These are phyloP conservation scores for Diphasiastrum complanatum DNA, from an alignment of 83 land plant genomes.

Conservation along the genomic window DNA sequence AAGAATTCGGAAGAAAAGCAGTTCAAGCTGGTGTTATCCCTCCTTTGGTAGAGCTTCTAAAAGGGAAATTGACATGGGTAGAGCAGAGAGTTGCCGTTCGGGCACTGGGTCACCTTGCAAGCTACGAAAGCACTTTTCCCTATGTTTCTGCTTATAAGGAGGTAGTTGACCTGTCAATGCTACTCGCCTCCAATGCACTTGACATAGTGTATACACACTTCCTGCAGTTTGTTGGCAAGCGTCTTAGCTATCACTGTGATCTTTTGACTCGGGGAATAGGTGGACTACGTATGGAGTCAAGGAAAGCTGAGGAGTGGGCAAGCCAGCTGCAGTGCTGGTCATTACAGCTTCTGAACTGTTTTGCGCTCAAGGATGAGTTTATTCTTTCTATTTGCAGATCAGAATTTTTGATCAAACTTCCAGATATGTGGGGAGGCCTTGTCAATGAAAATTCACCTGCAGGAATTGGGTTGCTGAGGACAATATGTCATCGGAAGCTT, in stretches of 20 bases:
- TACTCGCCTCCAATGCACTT: background rate
- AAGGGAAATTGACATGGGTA: conserved; percentile 6
- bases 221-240: conserved; percentile 47
- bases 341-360: conserved; percentile 68
- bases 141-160: background rate
- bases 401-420: conserved; percentile 52
- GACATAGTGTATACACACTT: conserved; percentile 34
- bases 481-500: conserved; percentile 47
- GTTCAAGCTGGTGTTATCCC: background rate
- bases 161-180: background rate
- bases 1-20: background rate
- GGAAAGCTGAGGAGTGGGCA: conserved; percentile 94
- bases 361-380: conserved; percentile 59
- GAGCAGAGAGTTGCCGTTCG: conserved; percentile 13
- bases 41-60: background rate
- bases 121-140: background rate
- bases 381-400: conserved; percentile 47
- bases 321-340: conserved; percentile 94
- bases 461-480: conserved; percentile 71
- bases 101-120: conserved; percentile 5
- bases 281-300: conserved; percentile 59
- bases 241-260: conserved; percentile 67
- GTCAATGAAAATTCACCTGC: conserved; percentile 69
- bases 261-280: conserved; percentile 84
- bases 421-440: conserved; percentile 84